Conservation (phyloP, 441 rosid genomes). For the Erodium trifolium region DNA sequence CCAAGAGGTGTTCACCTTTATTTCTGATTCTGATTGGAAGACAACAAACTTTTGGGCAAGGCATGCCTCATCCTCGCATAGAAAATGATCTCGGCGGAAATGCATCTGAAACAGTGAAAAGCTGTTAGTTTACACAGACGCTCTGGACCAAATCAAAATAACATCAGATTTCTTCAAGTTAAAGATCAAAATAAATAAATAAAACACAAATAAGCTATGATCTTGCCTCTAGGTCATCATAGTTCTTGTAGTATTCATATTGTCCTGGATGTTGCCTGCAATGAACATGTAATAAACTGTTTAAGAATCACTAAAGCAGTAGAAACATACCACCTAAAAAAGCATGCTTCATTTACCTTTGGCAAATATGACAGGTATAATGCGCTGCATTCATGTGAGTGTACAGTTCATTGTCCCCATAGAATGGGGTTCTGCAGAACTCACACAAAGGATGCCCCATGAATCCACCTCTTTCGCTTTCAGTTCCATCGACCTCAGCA, state of each 20-base stretch:
- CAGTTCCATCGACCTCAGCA: conserved; percentile 89
- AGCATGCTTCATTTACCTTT: conserved; percentile 42
- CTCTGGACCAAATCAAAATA: neutral
- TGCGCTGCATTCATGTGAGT: conserved; percentile 88
- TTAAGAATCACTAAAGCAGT: conserved; percentile 2
- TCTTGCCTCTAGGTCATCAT: conserved; percentile 85
- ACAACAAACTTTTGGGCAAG: conserved; percentile 82
- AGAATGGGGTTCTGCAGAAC: conserved; percentile 72
- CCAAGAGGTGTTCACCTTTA: conserved; percentile 48
- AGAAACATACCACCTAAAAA: neutral
- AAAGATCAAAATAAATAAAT: neutral
- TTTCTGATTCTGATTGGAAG: conserved; percentile 72
- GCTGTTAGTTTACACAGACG: conserved; percentile 2
- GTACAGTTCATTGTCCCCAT: conserved; percentile 87
- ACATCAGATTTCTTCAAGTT: too few relatives aligned
- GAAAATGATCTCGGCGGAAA: conserved; percentile 75
- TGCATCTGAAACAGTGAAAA: conserved; percentile 50
- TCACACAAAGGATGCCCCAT: conserved; percentile 91
- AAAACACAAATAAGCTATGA: conserved; percentile 11
- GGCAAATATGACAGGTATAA: conserved; percentile 85
- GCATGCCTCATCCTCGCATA: conserved; percentile 89
- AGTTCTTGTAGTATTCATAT: conserved; percentile 74
- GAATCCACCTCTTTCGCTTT: conserved; percentile 93
- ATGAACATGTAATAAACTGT: conserved; percentile 14
- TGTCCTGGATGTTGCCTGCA: conserved; percentile 91